These are phyloP conservation scores for Spergularia marina DNA, from an alignment of 148 eudicot genomes.

Conservation along the genomic window DNA sequence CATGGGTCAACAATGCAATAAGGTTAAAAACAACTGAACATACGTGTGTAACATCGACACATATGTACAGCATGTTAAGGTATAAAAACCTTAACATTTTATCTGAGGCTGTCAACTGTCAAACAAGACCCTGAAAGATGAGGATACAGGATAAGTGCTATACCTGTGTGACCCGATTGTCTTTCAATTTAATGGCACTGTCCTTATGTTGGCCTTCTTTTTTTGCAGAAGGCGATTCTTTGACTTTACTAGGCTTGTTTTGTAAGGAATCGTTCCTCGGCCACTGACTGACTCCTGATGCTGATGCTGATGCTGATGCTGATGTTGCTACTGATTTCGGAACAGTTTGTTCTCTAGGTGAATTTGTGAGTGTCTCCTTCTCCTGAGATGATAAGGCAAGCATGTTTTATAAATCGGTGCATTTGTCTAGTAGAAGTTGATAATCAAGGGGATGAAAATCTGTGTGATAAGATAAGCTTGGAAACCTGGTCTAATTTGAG, in stretches of 20 bases:
- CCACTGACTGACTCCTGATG: constrained; percentile 25
- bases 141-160: neutral
- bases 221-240: constrained; percentile 25
- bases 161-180: constrained; percentile 63
- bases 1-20: neutral
- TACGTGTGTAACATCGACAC: no score
- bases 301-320: constrained; percentile 21
- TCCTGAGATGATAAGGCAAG: constrained; percentile 35
- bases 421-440: no score
- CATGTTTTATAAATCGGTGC: no score
- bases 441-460: neutral
- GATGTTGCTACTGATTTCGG: constrained; percentile 31
- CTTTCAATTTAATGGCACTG: constrained; percentile 33
- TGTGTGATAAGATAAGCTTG: constrained; percentile 9
- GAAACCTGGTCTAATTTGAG: constrained; percentile 78
- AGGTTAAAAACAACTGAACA: neutral
- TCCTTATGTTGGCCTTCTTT: constrained; percentile 30
- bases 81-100: neutral
- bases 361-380: constrained; percentile 43
- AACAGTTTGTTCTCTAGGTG: constrained; percentile 26
- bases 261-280: constrained; percentile 23
- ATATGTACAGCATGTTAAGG: no score
- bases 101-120: neutral
- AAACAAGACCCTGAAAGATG: neutral
- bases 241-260: constrained; percentile 33